Conservation (phyloP, 306 rosid species). For the Lupinus albus region DNA sequence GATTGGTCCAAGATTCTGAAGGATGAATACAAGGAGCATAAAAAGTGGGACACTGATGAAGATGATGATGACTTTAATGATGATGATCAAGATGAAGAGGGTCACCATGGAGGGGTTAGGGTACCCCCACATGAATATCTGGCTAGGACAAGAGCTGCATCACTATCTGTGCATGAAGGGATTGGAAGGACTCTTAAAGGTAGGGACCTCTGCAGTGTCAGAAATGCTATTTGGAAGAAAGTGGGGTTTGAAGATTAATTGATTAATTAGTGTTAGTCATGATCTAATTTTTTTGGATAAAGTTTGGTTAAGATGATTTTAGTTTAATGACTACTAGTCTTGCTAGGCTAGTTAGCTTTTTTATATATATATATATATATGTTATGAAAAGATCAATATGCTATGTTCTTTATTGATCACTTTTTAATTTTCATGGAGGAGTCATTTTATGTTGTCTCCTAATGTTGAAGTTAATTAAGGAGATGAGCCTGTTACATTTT, state of each 20-base stretch:
- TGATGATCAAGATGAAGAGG: slow-evolving; percentile 20
- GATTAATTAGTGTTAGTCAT: slow-evolving; percentile 45
- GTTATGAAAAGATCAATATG: too few relatives aligned
- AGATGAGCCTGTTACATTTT: slow-evolving; percentile 26
- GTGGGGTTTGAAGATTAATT: slow-evolving; percentile 80
- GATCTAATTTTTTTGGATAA: slow-evolving; percentile 20
- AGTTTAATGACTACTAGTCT: slow-evolving; percentile 5
- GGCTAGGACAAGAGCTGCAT: slow-evolving; percentile 80
- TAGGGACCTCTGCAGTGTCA: slow-evolving; percentile 74
- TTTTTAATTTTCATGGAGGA: background rate
- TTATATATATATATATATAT: too few relatives aligned
- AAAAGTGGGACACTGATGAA: slow-evolving; percentile 40
- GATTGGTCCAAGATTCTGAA: slow-evolving; percentile 84
- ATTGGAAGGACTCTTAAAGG: slow-evolving; percentile 91
- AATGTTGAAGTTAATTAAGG: slow-evolving; percentile 1
- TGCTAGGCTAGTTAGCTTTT: too few relatives aligned
- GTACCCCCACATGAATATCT: slow-evolving; percentile 89
- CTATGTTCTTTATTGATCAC: too few relatives aligned
- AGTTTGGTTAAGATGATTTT: slow-evolving; percentile 26
- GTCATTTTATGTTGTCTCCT: background rate
- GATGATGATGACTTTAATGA: too few relatives aligned
- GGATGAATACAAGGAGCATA: slow-evolving; percentile 53
- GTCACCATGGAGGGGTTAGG: slow-evolving; percentile 26
- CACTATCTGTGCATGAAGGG: slow-evolving; percentile 88
- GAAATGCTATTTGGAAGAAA: slow-evolving; percentile 90